Percentiles rank a stretch among this genome's conserved stretches.
phyloP scores from a whole-genome alignment of 75 land plant species.

The Pinus tabuliformis region DNA sequence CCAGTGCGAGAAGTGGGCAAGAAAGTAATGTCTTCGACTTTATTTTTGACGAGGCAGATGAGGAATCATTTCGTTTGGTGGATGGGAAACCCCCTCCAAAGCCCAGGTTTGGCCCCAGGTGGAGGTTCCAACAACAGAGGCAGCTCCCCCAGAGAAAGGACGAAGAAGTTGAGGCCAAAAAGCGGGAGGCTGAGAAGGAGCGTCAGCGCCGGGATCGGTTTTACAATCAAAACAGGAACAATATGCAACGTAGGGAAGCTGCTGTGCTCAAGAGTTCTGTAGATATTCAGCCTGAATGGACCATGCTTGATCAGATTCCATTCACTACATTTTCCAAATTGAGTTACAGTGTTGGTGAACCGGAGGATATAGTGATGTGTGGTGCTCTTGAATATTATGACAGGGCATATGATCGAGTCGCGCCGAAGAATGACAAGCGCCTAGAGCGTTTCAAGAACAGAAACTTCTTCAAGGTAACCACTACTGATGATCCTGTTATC shows the following conservation, averaged over 20 bases:
- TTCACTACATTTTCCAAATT: constrained; percentile 89
- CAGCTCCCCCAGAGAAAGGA: constrained; percentile 95
- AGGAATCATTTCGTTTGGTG: constrained; percentile 72
- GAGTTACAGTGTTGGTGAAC: constrained; percentile 72
- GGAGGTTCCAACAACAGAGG: constrained; percentile 67
- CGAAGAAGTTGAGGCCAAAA: constrained; percentile 82
- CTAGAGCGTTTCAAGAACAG: constrained; percentile 88
- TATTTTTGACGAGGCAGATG: constrained; percentile 68
- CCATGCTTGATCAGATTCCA: constrained; percentile 98
- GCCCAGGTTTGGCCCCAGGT: constrained; percentile 72
- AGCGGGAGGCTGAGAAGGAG: constrained; percentile 88
- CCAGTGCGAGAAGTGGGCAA: constrained; percentile 7
- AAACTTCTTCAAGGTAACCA: constrained; percentile 93
- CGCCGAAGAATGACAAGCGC: constrained; percentile 82
- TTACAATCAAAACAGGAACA: constrained; percentile 11
- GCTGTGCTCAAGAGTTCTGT: constrained; percentile 69
- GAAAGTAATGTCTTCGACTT: constrained; percentile 68
- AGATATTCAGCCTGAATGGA: constrained; percentile 98
- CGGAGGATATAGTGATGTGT: constrained; percentile 81
- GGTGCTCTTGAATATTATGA: constrained; percentile 89
- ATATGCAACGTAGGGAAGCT: constrained; percentile 57
- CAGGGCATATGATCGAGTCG: constrained; percentile 72
- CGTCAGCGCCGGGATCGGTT: constrained; percentile 7
- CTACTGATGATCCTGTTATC: constrained; percentile 96
- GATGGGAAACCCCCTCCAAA: constrained; percentile 86